phyloP scores from a whole-genome alignment of 148 eudicot genomes.

The Chenopodium formosanum region DNA sequence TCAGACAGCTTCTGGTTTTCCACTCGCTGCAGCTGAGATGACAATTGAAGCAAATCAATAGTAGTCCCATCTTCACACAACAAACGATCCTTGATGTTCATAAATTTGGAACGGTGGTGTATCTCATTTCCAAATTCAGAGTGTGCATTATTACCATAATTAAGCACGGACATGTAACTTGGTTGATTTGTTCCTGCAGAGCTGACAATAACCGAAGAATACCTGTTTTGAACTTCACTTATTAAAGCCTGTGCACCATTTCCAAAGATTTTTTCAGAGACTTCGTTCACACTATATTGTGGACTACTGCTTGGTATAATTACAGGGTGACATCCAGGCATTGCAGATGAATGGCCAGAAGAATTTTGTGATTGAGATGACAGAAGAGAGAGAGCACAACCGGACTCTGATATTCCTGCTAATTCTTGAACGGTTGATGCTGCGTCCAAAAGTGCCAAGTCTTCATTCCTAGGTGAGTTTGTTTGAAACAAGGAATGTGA shows the following conservation, averaged over 20 bases:
- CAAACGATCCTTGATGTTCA: slow-evolving; percentile 24
- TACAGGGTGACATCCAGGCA: slow-evolving; percentile 27
- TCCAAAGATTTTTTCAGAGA: slow-evolving; percentile 30
- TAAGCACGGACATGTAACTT: slow-evolving; percentile 23
- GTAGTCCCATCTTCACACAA: slow-evolving; percentile 40
- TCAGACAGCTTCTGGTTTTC: slow-evolving; percentile 51
- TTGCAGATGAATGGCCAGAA: slow-evolving; percentile 34
- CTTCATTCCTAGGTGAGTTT: slow-evolving; percentile 30
- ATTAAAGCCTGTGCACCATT: neutral
- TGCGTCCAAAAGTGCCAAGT: slow-evolving; percentile 30
- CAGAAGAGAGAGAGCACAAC: slow-evolving; percentile 97
- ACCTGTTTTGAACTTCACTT: slow-evolving; percentile 25
- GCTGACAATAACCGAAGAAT: slow-evolving; percentile 18
- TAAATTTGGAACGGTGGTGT: slow-evolving; percentile 41
- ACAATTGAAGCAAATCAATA: slow-evolving; percentile 62
- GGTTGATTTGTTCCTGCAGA: slow-evolving; percentile 23
- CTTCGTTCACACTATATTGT: slow-evolving; percentile 20
- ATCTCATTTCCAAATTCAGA: slow-evolving; percentile 26
- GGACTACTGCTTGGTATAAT: slow-evolving; percentile 22
- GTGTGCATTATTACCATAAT: slow-evolving; percentile 18
- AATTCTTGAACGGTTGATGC: slow-evolving; percentile 39
- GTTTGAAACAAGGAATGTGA: slow-evolving; percentile 30
- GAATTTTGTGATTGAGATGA: slow-evolving; percentile 56
- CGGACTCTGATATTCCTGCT: slow-evolving; percentile 39
- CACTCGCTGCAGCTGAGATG: slow-evolving; percentile 65